A percentile compares a stretch with the other conserved stretches of the same genome.
These are phyloP conservation scores for Amanita pallidorosea DNA, from an alignment of 768 basidiomycete species.

Conservation along the genomic window DNA sequence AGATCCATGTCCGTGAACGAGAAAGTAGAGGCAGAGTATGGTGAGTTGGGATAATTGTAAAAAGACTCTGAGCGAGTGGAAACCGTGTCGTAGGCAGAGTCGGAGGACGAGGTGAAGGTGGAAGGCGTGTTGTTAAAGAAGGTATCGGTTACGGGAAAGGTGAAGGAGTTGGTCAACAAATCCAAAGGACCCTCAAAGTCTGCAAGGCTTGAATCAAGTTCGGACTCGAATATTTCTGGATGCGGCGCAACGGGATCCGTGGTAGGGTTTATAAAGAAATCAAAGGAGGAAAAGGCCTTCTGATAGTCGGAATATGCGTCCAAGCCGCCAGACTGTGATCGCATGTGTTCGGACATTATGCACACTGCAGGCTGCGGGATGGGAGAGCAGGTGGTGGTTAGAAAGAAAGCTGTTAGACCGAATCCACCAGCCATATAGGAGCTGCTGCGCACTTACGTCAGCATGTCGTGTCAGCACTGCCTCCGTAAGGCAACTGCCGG, in stretches of 20 bases:
- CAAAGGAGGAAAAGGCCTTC: slow-evolving; percentile 33
- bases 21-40: slow-evolving; percentile 37
- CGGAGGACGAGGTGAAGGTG: slow-evolving; percentile 68
- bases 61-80: slow-evolving; percentile 62
- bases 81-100: slow-evolving; percentile 62
- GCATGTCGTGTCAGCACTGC: background rate
- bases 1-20: slow-evolving; percentile 70
- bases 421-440: slow-evolving; percentile 17
- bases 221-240: slow-evolving; percentile 75
- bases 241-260: slow-evolving; percentile 67
- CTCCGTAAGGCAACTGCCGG: background rate
- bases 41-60: slow-evolving; percentile 53
- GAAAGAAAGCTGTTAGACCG: slow-evolving; percentile 14
- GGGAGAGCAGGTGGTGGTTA: slow-evolving; percentile 16
- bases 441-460: slow-evolving; percentile 20
- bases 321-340: slow-evolving; percentile 18
- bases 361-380: slow-evolving; percentile 15
- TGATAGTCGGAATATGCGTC: slow-evolving; percentile 25
- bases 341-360: slow-evolving; percentile 23
- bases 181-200: slow-evolving; percentile 58
- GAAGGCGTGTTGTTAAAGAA: slow-evolving; percentile 68
- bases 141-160: slow-evolving; percentile 50
- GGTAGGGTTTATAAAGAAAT: slow-evolving; percentile 58
- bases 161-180: slow-evolving; percentile 53
- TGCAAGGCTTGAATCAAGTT: slow-evolving; percentile 64